phyloP scores from a whole-genome alignment of 148 eudicot species.

The Rhododendron ferrugineum region DNA sequence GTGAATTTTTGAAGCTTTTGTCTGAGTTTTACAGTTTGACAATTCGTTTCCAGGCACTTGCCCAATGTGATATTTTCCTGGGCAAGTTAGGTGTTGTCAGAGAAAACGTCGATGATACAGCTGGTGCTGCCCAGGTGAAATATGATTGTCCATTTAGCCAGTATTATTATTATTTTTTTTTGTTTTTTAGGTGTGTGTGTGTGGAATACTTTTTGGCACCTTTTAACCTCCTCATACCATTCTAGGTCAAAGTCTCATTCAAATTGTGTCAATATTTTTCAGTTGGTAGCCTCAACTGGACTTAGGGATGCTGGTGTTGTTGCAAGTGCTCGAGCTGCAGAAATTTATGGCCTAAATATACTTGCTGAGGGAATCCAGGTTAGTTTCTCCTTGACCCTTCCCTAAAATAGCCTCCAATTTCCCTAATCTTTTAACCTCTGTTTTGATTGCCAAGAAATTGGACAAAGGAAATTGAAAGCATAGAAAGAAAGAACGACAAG shows the following conservation, averaged over 20 bases:
- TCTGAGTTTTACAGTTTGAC: neutral
- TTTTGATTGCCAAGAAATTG: neutral
- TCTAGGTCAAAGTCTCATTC: neutral
- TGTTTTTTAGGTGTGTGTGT: neutral
- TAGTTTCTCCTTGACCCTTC: neutral
- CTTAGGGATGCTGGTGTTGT: constrained; percentile 46
- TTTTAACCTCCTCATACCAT: neutral
- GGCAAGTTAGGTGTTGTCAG: constrained; percentile 41
- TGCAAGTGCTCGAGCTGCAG: constrained; percentile 54
- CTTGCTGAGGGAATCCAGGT: constrained; percentile 58
- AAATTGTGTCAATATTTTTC: neutral
- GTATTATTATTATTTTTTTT: neutral
- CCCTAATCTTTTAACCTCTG: neutral
- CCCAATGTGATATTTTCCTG: constrained; percentile 43
- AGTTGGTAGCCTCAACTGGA: constrained; percentile 45
- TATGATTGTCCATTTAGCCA: neutral
- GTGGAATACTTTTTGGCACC: neutral
- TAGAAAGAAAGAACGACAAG: neutral
- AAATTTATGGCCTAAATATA: constrained; percentile 46
- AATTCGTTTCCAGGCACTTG: constrained; percentile 39
- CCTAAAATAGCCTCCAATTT: neutral
- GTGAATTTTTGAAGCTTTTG: neutral
- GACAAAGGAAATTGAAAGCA: neutral
- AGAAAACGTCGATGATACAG: constrained; percentile 46
- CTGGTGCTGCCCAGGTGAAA: constrained; percentile 54